Base-by-base conservation (phyloP, 2,329 filamentous ascomycete genomes). In the Myotisia sp. region DNA sequence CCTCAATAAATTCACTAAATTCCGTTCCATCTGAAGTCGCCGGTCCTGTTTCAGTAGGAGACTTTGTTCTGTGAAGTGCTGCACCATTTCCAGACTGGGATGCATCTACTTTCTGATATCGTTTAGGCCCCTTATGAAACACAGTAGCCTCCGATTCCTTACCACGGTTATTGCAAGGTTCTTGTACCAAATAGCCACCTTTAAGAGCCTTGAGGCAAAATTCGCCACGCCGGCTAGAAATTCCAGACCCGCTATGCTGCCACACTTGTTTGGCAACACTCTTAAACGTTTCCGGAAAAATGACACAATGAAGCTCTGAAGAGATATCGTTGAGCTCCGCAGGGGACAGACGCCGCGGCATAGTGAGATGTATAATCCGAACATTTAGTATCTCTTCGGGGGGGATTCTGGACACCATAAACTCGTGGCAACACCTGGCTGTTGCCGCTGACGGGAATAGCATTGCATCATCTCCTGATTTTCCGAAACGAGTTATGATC, bases 191-290 rank as follows among this genome's bases (percentile, higher is more conserved):
- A 26, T 80, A 63, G 0, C 76, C 76, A 41, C 87, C 76, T 23
- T 70, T 69, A 42, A 92, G 72, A 2, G 87, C 68, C 26, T 70
- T 65, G 40, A 85, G 74, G 51, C 82, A 93, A 55, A 92, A 94
- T 52, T 94, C 87, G 21, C 84, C 86, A 26, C 85, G 74, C 32
- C 90, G 76, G 53, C 86, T 94, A 1, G 86, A 94, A 9, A 93
- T 68, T 10, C 90, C 90, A 41, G 93, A 86, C 13, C 90, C 90
- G 1, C 82, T 80, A 55, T 98, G 90, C 55, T 95, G 90, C 90
- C 90, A 98, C 50, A 92, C 94, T 48, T 85, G 73, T 56, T 94
- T 95, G n/a, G 84, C 82, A 39, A 80, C 57, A 3, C 72, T 60
- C 47, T 78, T 86, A 12, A 74, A 60, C 8, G 75, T 70, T 29